Evolutionary conservation across 345 rosid species (phyloP).

Genomic region (Luvunga scandens): DNA sequence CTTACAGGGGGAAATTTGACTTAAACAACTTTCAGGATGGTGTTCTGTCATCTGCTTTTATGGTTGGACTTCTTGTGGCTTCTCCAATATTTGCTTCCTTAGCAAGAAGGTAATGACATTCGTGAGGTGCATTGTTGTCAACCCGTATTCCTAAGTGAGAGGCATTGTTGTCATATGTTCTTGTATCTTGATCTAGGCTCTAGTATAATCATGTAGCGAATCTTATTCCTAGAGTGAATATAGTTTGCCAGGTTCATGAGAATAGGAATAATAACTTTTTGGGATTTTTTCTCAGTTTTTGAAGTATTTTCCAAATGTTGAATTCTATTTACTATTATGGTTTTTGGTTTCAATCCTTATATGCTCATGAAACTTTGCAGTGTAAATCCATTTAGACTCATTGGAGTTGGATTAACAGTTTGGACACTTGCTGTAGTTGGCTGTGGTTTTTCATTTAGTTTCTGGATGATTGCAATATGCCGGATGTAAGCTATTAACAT

Average conservation of each 20-base stretch:
- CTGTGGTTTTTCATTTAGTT: constrained; percentile 77
- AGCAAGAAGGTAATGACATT: constrained; percentile 64
- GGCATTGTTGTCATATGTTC: background rate
- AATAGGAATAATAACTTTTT: background rate
- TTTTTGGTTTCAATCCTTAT: constrained; percentile 15
- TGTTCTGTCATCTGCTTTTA: constrained; percentile 84
- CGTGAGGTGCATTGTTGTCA: background rate
- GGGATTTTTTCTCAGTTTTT: background rate
- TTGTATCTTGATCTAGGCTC: background rate
- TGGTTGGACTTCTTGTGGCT: constrained; percentile 94
- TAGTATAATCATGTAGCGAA: background rate
- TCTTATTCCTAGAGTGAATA: background rate
- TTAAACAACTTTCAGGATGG: constrained; percentile 92
- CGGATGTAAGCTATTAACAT: constrained; percentile 64
- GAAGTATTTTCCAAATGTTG: background rate
- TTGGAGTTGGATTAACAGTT: constrained; percentile 83
- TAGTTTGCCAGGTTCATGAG: background rate
- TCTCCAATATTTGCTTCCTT: constrained; percentile 91
- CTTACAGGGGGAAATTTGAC: constrained; percentile 71
- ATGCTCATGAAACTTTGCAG: constrained; percentile 45
- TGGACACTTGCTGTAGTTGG: constrained; percentile 84
- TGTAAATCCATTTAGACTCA: constrained; percentile 84
- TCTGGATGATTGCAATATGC: constrained; percentile 80
- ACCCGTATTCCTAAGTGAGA: background rate
- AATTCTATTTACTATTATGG: background rate